Conservation (phyloP, 1,139 yeast species). For the Diutina scorzettiae region DNA sequence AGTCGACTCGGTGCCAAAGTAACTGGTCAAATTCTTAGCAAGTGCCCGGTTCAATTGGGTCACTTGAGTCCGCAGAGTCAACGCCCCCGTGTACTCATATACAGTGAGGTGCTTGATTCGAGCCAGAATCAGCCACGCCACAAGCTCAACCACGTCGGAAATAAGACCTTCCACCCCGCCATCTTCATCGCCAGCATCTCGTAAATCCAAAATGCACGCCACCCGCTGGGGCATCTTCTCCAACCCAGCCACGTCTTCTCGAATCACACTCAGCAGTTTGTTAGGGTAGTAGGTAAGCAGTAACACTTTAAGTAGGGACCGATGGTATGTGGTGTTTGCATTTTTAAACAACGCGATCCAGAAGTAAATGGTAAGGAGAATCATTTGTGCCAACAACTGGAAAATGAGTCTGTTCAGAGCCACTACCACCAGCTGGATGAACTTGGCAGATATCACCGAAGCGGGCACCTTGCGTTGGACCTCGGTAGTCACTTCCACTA, state of each 20-base stretch:
- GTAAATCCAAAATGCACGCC: slow-evolving; percentile 60
- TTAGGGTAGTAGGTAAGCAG: slow-evolving; percentile 68
- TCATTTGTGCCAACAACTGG: slow-evolving; percentile 13
- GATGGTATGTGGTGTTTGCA: slow-evolving; percentile 40
- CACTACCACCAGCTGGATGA: not conserved
- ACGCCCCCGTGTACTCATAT: slow-evolving; percentile 69
- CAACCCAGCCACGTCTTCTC: slow-evolving; percentile 67
- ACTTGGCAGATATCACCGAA: not conserved
- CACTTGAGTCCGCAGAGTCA: slow-evolving; percentile 32
- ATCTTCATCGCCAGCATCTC: slow-evolving; percentile 69
- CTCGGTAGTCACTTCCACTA: too few relatives aligned
- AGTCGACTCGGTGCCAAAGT: slow-evolving; percentile 61
- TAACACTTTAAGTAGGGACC: slow-evolving; percentile 42
- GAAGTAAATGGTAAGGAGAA: slow-evolving; percentile 43
- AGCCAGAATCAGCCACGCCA: slow-evolving; percentile 81
- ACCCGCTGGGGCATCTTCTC: slow-evolving; percentile 67
- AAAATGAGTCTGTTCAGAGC: not conserved
- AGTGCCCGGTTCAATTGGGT: slow-evolving; percentile 51
- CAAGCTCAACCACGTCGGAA: slow-evolving; percentile 62
- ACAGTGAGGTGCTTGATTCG: slow-evolving; percentile 64
- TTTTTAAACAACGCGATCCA: slow-evolving; percentile 45
- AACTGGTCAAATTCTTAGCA: slow-evolving; percentile 47
- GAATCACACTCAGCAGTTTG: slow-evolving; percentile 74
- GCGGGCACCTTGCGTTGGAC: too few relatives aligned
- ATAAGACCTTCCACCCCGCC: slow-evolving; percentile 82